Evolutionary conservation across 1,139 yeast genomes (phyloP).

Genomic region (Casaregolazyma suthepensis): DNA sequence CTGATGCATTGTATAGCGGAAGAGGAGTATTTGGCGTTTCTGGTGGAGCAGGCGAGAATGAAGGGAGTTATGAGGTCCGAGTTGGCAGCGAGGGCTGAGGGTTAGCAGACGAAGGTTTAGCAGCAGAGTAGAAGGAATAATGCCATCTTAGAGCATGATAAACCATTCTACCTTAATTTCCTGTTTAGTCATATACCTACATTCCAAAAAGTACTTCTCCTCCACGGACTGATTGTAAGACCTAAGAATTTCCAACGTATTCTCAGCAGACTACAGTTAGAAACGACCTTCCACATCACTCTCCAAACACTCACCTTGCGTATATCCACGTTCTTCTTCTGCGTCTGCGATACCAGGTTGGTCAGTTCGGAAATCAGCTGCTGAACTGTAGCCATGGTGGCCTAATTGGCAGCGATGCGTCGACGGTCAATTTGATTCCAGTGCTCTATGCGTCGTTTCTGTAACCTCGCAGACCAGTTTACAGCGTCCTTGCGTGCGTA

Average conservation of each 20-base stretch:
- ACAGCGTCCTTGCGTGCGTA: not conserved
- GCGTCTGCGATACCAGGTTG: slow-evolving; percentile 59
- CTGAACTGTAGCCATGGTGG: slow-evolving; percentile 22
- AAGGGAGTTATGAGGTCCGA: slow-evolving; percentile 60
- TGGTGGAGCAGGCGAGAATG: slow-evolving; percentile 62
- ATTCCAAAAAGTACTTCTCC: slow-evolving; percentile 31
- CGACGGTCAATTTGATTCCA: no score
- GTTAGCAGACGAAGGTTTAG: not conserved
- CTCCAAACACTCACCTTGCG: slow-evolving; percentile 35
- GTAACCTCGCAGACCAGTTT: not conserved
- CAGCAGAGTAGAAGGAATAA: no score
- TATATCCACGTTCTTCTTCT: slow-evolving; percentile 62
- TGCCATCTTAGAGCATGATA: not conserved
- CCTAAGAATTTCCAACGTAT: slow-evolving; percentile 47
- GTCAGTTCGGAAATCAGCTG: slow-evolving; percentile 45
- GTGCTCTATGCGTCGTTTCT: not conserved
- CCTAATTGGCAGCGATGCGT: not conserved
- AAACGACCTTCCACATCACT: not conserved
- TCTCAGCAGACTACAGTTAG: slow-evolving; percentile 49
- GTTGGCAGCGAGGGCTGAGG: slow-evolving; percentile 4
- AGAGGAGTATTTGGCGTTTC: slow-evolving; percentile 67
- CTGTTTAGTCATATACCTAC: slow-evolving; percentile 17
- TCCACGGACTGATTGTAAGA: slow-evolving; percentile 27
- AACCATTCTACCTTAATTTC: not conserved
- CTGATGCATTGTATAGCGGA: slow-evolving; percentile 67